Evolutionary conservation across 108 stramenopile species (phyloP).

Genomic region (Skeletonema potamos): DNA sequence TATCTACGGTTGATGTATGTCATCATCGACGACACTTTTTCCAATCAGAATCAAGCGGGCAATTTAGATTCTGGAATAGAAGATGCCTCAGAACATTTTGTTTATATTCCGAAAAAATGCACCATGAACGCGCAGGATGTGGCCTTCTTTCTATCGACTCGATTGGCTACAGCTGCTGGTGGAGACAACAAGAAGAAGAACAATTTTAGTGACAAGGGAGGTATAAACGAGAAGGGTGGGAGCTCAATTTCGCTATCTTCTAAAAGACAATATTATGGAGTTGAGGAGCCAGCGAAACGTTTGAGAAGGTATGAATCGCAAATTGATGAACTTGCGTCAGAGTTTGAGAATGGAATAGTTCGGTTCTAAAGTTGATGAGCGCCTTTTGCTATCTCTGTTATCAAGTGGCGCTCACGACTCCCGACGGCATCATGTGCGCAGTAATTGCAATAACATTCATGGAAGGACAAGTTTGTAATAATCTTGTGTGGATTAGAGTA

Average conservation of each 20-base stretch:
- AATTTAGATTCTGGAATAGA: slow-evolving; percentile 78
- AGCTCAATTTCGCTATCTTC: not conserved
- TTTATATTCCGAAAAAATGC: slow-evolving; percentile 72
- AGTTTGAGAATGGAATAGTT: slow-evolving; percentile 85
- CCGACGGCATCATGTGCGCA: too few relatives aligned
- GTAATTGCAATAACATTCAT: too few relatives aligned
- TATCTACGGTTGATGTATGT: too few relatives aligned
- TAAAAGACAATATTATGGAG: slow-evolving; percentile 19
- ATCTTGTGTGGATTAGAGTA: too few relatives aligned
- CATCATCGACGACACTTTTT: not conserved
- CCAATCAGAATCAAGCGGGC: slow-evolving; percentile 60
- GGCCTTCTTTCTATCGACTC: slow-evolving; percentile 83
- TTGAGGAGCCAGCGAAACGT: slow-evolving; percentile 50
- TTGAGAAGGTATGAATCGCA: slow-evolving; percentile 65
- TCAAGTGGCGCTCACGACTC: too few relatives aligned
- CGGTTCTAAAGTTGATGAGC: slow-evolving; percentile 65
- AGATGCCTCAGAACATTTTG: slow-evolving; percentile 81
- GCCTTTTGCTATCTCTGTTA: too few relatives aligned
- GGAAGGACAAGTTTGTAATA: too few relatives aligned
- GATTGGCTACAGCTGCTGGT: slow-evolving; percentile 56
- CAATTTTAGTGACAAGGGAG: not conserved
- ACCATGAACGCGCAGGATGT: slow-evolving; percentile 84
- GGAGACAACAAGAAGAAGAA: slow-evolving; percentile 28
- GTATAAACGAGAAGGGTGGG: slow-evolving; percentile 10
- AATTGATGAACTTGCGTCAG: slow-evolving; percentile 63